These are phyloP conservation scores for Silene latifolia DNA, from an alignment of 148 eudicot genomes.

Conservation along the genomic window DNA sequence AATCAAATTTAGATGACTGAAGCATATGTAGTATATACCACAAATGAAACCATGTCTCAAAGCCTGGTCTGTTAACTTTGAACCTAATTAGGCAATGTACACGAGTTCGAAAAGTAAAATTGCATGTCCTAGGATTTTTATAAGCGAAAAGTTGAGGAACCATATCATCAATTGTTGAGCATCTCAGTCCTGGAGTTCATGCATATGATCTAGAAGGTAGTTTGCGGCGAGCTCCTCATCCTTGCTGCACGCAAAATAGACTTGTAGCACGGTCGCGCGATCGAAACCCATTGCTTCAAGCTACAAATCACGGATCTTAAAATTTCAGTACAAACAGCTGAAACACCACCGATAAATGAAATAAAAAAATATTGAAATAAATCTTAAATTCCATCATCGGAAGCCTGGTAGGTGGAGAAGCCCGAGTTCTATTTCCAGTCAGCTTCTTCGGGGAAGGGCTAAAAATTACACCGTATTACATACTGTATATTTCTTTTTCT, in stretches of 20 bases:
- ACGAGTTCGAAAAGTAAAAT: background rate
- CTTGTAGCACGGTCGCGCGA: conserved; percentile 53
- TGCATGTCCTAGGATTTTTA: background rate
- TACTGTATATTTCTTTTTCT: no score
- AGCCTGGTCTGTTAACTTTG: background rate
- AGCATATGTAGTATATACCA: background rate
- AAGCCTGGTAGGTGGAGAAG: no score
- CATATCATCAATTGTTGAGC: background rate
- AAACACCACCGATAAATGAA: background rate
- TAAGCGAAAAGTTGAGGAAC: background rate
- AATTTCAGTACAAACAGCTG: background rate
- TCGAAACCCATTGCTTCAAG: conserved; percentile 83
- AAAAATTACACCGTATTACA: no score
- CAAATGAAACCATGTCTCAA: background rate
- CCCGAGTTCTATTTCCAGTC: background rate
- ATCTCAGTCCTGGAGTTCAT: conserved; percentile 54
- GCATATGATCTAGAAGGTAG: conserved; percentile 67
- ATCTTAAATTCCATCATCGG: no score
- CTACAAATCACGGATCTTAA: conserved; percentile 29
- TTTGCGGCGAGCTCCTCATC: conserved; percentile 73
- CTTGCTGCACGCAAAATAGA: conserved; percentile 73
- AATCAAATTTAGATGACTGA: background rate
- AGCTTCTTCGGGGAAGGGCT: no score
- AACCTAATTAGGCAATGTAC: conserved; percentile 14
- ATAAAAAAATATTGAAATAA: no score